phyloP scores from a whole-genome alignment of 164 flowering plant species.

The Cinnamomum micranthum region DNA sequence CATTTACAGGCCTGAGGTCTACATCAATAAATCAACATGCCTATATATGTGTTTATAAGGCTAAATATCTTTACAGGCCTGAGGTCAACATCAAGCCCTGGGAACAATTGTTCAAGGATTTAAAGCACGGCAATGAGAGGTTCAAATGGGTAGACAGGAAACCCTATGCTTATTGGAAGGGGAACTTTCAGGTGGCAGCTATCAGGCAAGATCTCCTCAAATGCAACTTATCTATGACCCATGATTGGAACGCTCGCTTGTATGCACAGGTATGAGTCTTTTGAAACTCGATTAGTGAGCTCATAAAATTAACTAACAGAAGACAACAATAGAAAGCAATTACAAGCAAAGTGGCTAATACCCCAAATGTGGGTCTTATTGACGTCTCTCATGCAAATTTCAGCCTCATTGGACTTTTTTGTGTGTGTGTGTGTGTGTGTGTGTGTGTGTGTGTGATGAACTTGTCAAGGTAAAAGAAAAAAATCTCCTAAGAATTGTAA shows the following conservation, averaged over 20 bases:
- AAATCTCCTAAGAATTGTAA: no score
- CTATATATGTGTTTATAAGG: no score
- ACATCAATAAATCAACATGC: neutral
- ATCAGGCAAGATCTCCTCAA: constrained; percentile 36
- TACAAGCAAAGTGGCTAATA: no score
- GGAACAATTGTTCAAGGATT: constrained; percentile 29
- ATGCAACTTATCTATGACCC: constrained; percentile 35
- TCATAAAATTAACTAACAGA: no score
- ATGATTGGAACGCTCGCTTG: constrained; percentile 54
- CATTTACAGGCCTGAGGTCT: neutral
- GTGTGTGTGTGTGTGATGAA: no score
- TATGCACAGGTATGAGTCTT: constrained; percentile 31
- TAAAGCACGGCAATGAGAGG: constrained; percentile 38
- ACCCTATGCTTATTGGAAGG: constrained; percentile 74
- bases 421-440: no score
- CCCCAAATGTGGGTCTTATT: no score
- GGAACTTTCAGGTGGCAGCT: constrained; percentile 34
- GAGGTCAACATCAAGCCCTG: constrained; percentile 69
- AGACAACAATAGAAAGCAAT: no score
- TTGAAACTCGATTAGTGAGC: neutral
- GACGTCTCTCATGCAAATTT: no score
- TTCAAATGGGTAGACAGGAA: constrained; percentile 48
- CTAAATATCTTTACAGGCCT: constrained; percentile 32
- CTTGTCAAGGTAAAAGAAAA: no score
- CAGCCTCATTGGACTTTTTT: no score